Evolutionary conservation across 2,329 filamentous ascomycete genomes (phyloP).

Genomic region (Massarina eburnea): DNA sequence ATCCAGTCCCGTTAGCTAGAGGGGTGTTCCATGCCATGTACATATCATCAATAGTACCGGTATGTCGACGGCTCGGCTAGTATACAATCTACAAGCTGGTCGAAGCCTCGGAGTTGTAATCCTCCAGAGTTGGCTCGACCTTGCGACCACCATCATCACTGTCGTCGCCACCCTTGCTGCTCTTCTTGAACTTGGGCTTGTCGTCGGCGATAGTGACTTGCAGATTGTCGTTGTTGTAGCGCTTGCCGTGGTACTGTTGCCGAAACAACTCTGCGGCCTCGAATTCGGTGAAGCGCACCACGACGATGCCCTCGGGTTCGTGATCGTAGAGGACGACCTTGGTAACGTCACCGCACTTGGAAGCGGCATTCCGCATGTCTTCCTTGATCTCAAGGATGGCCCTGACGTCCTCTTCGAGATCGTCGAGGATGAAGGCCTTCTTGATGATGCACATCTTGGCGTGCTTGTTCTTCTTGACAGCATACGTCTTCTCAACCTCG

Average conservation of each 20-base stretch:
- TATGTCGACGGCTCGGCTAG: too few relatives aligned
- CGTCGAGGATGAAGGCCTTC: conserved; percentile 87
- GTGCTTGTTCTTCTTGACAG: conserved; percentile 60
- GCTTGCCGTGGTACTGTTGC: conserved; percentile 19
- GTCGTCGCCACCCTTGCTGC: conserved; percentile 18
- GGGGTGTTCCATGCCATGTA: too few relatives aligned
- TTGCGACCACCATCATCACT: conserved; percentile 27
- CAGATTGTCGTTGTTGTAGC: conserved; percentile 19
- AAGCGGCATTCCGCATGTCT: conserved; percentile 87
- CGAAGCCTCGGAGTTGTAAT: neutral
- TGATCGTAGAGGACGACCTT: conserved; percentile 89
- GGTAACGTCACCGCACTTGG: conserved; percentile 82
- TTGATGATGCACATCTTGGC: conserved; percentile 86
- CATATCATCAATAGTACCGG: too few relatives aligned
- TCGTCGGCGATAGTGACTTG: conserved; percentile 28
- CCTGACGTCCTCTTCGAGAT: conserved; percentile 81
- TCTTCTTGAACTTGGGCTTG: conserved; percentile 36
- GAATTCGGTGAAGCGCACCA: conserved; percentile 74
- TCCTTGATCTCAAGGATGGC: conserved; percentile 90
- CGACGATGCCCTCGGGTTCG: conserved; percentile 81
- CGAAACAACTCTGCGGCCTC: conserved; percentile 56
- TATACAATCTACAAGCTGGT: neutral
- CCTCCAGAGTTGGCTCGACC: conserved; percentile 9
- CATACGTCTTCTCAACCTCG: conserved; percentile 41
- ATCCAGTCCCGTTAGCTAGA: too few relatives aligned